Evolutionary conservation across 1,284 basidiomycete species (phyloP), one percentile per base, ranked within the genome.

Genomic region (Ceratobasidium sp.): DNA sequence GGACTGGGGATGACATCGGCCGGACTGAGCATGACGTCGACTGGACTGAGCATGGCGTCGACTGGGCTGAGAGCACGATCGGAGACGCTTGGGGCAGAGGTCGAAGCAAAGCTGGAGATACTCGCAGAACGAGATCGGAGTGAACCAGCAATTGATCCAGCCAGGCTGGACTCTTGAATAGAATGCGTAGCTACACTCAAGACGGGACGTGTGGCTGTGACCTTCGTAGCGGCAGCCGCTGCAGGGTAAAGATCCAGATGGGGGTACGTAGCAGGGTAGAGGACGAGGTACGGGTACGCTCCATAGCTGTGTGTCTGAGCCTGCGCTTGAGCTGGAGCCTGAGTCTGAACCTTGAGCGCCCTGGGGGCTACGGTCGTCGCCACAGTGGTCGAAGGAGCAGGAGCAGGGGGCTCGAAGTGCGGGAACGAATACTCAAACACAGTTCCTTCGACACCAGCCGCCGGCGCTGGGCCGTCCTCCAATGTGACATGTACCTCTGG

Each of bases 221-320:
- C 7, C 17, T 36, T 15, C 31, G 33, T 36, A 19, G 57, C 36
- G 17, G 56, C 67, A n/a, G 72, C 47, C 6, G 62, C 62, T 11
- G 41, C 33, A 19, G 76, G 76, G 44, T 77, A 77, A 41, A 77
- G 78, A 51, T 82, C 80, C 72, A 83, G 80, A 75, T 78, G 53
- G 17, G 86, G 85, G 76, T 86, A 85, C 24, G 79, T 79, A 47
- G 81, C 79, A 44, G 83, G 82, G 75, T 83, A 84, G 50, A 83
- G 75, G 36, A 79, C 75, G 50, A 84, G 77, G 75, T 81, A 76
- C n/a, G 84, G 84, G 78, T 86, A 86, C n/a, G 83, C 84, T 24
- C 66, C 50, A 69, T 75, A 75, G 59, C 69, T 72, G 24, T 36
- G 45, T 6, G 57, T 31, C 36, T 45, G 41, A 33, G 19, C 14